Percentiles rank a stretch among this genome's conserved stretches.
phyloP scores from a whole-genome alignment of 768 basidiomycete genomes.

The Piloderma croceum region DNA sequence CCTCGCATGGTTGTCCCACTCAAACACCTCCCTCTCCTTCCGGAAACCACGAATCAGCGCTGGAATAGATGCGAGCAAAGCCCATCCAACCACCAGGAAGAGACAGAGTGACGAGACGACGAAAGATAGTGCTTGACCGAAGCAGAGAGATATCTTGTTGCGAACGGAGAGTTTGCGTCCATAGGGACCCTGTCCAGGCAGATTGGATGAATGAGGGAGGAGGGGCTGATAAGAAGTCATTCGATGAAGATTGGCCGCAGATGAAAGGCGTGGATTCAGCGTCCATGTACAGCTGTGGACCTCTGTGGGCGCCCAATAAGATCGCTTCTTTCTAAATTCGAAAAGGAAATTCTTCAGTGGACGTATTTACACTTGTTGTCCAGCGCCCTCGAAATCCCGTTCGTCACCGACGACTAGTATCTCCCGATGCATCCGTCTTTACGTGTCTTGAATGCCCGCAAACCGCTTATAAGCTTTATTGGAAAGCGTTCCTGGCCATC shows the following conservation, averaged over 20 bases:
- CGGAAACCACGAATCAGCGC: not conserved
- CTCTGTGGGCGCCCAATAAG: too few relatives aligned
- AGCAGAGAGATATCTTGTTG: not conserved
- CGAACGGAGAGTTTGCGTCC: not conserved
- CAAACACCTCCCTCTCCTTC: not conserved
- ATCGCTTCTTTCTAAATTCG: too few relatives aligned
- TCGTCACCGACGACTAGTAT: too few relatives aligned
- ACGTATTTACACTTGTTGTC: too few relatives aligned
- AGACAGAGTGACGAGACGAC: not conserved
- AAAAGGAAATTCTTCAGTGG: too few relatives aligned
- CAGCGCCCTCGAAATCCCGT: too few relatives aligned
- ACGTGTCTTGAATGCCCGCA: constrained; percentile 38
- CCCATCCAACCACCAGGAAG: not conserved
- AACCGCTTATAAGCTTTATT: constrained; percentile 58
- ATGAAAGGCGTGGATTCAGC: too few relatives aligned
- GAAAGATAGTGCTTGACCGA: not conserved
- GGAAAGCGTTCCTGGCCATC: constrained; percentile 52
- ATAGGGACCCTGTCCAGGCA: too few relatives aligned
- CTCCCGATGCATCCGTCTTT: constrained; percentile 32
- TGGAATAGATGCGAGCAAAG: not conserved
- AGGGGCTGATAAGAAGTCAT: too few relatives aligned
- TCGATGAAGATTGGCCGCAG: too few relatives aligned
- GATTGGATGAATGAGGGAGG: too few relatives aligned
- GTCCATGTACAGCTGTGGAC: too few relatives aligned
- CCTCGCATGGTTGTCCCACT: not conserved